Evolutionary conservation across 495 filamentous ascomycete genomes (phyloP).

Genomic region (Letharia lupina): DNA sequence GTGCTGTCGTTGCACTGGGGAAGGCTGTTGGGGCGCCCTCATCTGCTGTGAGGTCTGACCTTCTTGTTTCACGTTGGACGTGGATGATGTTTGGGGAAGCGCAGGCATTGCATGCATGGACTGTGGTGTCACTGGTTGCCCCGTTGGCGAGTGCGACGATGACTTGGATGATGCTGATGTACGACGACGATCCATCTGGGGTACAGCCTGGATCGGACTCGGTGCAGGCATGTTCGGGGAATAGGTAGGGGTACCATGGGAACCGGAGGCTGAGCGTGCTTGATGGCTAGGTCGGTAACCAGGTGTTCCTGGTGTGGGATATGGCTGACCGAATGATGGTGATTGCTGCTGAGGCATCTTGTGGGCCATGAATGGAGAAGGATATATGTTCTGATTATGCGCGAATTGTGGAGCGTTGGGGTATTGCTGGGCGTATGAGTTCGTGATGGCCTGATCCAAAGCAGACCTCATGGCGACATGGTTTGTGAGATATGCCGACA

Average conservation of each 20-base stretch:
- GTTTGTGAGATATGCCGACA: conserved; percentile 51
- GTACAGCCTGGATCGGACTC: conserved; percentile 24
- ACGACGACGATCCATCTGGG: conserved; percentile 28
- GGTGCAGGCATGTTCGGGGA: conserved; percentile 21
- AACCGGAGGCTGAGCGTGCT: conserved; percentile 33
- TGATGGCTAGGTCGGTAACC: conserved; percentile 27
- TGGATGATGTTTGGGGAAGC: conserved; percentile 18
- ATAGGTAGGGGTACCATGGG: conserved; percentile 23
- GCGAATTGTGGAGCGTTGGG: conserved; percentile 35
- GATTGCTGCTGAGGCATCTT: conserved; percentile 29
- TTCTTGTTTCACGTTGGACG: conserved; percentile 15
- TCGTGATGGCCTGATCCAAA: conserved; percentile 41
- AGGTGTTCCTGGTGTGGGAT: conserved; percentile 28
- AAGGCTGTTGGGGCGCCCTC: conserved; percentile 23
- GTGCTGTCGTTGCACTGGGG: conserved; percentile 24
- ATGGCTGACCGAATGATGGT: conserved; percentile 31
- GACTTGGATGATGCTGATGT: conserved; percentile 33
- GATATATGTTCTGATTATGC: conserved; percentile 34
- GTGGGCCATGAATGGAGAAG: conserved; percentile 34
- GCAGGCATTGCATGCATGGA: conserved; percentile 19
- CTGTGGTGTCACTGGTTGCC: conserved; percentile 26
- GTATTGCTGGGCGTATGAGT: conserved; percentile 40
- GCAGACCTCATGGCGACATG: conserved; percentile 50
- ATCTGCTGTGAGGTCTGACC: conserved; percentile 19
- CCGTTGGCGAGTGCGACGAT: conserved; percentile 22